These are phyloP conservation scores for Flueggea neowawraea DNA, from an alignment of 441 rosid genomes.

Conservation along the genomic window DNA sequence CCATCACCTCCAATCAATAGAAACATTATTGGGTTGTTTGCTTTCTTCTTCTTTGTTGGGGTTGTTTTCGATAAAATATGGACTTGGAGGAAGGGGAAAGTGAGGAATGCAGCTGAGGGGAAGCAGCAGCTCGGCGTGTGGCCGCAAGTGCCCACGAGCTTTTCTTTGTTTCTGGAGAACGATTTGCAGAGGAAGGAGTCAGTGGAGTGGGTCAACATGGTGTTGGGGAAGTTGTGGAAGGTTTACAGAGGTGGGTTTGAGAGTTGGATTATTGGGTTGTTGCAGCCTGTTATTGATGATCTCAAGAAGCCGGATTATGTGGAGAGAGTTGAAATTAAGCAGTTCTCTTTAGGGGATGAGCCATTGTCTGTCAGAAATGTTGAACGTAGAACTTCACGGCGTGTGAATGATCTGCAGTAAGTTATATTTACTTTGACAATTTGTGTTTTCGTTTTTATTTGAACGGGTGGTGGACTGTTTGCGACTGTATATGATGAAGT, in stretches of 20 bases:
- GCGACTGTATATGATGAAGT: too few relatives aligned
- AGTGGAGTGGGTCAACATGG: constrained; percentile 99
- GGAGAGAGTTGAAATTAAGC: constrained; percentile 86
- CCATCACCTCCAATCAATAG: constrained; percentile 82
- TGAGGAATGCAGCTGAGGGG: constrained; percentile 9
- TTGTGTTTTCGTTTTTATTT: background rate
- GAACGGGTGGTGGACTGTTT: too few relatives aligned
- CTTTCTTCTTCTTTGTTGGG: constrained; percentile 90
- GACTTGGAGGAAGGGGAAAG: constrained; percentile 57
- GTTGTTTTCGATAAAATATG: constrained; percentile 83
- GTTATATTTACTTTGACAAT: constrained; percentile 18
- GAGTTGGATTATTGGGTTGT: constrained; percentile 85
- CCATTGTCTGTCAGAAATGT: constrained; percentile 95
- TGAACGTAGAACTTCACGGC: constrained; percentile 91
- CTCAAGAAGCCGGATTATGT: constrained; percentile 94
- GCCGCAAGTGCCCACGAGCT: constrained; percentile 91
- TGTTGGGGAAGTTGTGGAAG: constrained; percentile 93
- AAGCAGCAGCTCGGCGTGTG: constrained; percentile 35
- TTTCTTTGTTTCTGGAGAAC: constrained; percentile 72
- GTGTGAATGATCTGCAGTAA: constrained; percentile 92
- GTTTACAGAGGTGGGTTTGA: constrained; percentile 88
- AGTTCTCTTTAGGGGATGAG: constrained; percentile 92
- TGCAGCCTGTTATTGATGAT: constrained; percentile 95
- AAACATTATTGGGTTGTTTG: constrained; percentile 60
- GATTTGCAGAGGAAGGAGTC: constrained; percentile 97